phyloP scores from a whole-genome alignment of 2,329 filamentous ascomycete genomes.

The Arachnopeziza araneosa region DNA sequence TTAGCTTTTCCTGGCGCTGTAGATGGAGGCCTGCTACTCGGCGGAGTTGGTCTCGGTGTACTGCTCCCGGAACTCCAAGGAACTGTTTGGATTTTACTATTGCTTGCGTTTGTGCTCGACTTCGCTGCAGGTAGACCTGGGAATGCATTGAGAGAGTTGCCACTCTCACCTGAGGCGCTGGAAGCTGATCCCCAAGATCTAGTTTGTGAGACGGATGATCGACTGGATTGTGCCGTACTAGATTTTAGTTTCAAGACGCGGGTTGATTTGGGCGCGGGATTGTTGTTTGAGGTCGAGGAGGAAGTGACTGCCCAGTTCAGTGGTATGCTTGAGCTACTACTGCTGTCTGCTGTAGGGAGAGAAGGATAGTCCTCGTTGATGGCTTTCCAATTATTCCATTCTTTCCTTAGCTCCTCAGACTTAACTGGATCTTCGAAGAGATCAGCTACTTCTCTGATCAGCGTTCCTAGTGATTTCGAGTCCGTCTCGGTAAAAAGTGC shows the following conservation, averaged over 20 bases:
- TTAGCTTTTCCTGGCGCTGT: constrained; percentile 8
- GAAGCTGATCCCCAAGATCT: constrained; percentile 49
- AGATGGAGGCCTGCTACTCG: constrained; percentile 9
- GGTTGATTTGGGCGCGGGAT: constrained; percentile 42
- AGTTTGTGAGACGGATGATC: constrained; percentile 49
- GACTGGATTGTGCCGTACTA: constrained; percentile 62
- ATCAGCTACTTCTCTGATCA: constrained; percentile 87
- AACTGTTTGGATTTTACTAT: constrained; percentile 6
- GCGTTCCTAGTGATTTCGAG: constrained; percentile 74
- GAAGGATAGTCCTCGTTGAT: constrained; percentile 95
- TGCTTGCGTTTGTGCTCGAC: constrained; percentile 4
- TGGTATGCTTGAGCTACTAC: constrained; percentile 33
- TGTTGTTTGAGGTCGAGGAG: constrained; percentile 19
- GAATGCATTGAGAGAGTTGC: constrained; percentile 36
- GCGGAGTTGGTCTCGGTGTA: background rate
- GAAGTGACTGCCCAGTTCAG: constrained; percentile 27
- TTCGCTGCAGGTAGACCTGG: constrained; percentile 35
- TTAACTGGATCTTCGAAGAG: constrained; percentile 82
- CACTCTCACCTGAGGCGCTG: constrained; percentile 11
- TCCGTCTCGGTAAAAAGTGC: constrained; percentile 74
- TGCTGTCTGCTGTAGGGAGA: constrained; percentile 66
- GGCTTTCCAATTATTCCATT: constrained; percentile 93
- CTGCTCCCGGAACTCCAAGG: background rate
- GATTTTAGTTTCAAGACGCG: constrained; percentile 62
- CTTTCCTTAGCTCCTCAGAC: constrained; percentile 66